phyloP scores from a whole-genome alignment of 2,329 filamentous ascomycete species.

The Blastomyces parvus region DNA sequence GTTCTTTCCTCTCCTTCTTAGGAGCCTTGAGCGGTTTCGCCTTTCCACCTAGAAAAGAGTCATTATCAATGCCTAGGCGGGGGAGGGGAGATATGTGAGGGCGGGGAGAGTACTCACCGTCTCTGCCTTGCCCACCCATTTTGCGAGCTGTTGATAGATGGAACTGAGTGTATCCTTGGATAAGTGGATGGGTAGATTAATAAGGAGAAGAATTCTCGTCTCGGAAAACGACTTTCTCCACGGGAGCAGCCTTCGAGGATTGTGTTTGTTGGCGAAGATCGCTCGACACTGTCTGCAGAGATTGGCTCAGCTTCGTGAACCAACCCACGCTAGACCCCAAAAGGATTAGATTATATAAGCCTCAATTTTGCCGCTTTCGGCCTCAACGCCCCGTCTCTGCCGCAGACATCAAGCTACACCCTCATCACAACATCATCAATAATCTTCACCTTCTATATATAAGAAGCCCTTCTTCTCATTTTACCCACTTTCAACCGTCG shows the following conservation, averaged over 20 bases:
- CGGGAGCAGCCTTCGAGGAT: too few relatives aligned
- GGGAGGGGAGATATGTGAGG: not conserved
- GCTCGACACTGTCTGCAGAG: not conserved
- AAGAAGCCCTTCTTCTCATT: not conserved
- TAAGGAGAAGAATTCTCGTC: not conserved
- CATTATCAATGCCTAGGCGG: not conserved
- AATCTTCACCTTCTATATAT: not conserved
- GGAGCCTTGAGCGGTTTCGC: constrained; percentile 76
- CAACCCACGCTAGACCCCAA: not conserved
- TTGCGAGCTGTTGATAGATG: constrained; percentile 18
- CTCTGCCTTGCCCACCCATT: constrained; percentile 60
- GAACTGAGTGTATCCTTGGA: constrained; percentile 7
- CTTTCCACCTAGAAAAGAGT: constrained; percentile 56
- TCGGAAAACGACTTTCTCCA: not conserved
- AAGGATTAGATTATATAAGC: not conserved
- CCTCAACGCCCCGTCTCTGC: not conserved
- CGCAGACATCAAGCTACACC: not conserved
- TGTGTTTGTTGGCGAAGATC: not conserved
- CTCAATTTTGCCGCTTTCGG: not conserved
- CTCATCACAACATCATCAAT: not conserved
- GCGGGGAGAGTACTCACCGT: constrained; percentile 40
- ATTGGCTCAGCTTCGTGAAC: not conserved
- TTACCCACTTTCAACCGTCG: not conserved
- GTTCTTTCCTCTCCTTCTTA: constrained; percentile 74
- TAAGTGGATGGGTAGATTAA: not conserved